Base-by-base conservation (phyloP, 1,284 basidiomycete genomes). In the Melampsora americana region DNA sequence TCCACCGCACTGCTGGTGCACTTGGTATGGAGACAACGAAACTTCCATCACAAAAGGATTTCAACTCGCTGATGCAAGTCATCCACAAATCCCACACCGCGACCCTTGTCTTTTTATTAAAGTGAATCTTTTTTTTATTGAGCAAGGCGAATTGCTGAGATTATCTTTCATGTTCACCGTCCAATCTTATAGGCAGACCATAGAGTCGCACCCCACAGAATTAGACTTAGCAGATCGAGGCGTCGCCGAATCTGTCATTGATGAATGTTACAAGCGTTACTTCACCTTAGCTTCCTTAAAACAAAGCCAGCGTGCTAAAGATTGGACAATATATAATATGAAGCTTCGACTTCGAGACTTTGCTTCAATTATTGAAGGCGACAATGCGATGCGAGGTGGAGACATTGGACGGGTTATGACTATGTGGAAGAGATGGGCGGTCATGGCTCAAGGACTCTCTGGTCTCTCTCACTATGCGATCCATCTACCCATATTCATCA, bases 361-460 rank as follows among this genome's bases (percentile, higher is more conserved):
- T n/a, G n/a, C n/a, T n/a, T n/a, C n/a, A n/a, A n/a, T n/a, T n/a
- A n/a, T n/a, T n/a, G n/a, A n/a, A n/a, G n/a, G n/a, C n/a, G n/a
- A n/a, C n/a, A n/a, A n/a, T n/a, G n/a, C n/a, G n/a, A n/a, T n/a
- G n/a, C n/a, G n/a, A n/a, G n/a, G n/a, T n/a, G n/a, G n/a, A n/a
- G n/a, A n/a, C n/a, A n/a, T n/a, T n/a, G n/a, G n/a, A n/a, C n/a
- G n/a, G n/a, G n/a, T n/a, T 23, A 30, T 61, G 9, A 42, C 1
- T 44, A 61, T 70, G 53, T 70, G 68, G 68, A 61, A 46, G 30
- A 23, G 23, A 61, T 70, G 68, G 68, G 53, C 32, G 1, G 30
- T 70, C 5, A 70, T 70, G 68, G 53, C 32, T 14, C 68, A 70
- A 60, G 68, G 56, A 44, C 44, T 70, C 11, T 59, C 53, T 23